Base-by-base conservation (phyloP, 192 early-diverging fungal genomes). In the Radiomyces spectabilis region DNA sequence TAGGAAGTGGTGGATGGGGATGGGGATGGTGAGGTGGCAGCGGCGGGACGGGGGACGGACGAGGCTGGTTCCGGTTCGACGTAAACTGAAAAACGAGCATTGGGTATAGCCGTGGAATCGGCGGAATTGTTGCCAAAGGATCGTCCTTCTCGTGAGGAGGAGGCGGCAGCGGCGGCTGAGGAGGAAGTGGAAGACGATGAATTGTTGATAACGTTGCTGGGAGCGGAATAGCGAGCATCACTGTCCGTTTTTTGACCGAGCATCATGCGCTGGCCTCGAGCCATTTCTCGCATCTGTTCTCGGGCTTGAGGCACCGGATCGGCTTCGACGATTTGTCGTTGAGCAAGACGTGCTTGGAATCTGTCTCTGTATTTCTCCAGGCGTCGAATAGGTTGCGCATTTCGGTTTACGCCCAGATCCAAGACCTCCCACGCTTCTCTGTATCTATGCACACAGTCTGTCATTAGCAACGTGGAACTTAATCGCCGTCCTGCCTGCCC, bases 301-400 rank as follows among this genome's bases (percentile, higher is more conserved):
- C 42, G 42, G 8, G 45, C 13, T 53, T 51, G 19, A 24, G 12
- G 2, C 5, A 22, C 41, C 13, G 41, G 9, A 7, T 7, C 5
- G 18, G 7, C 24, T 9, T 7, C 4, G 9, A 22, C 41, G 41
- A 74, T 67, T n/a, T n/a, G n/a, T n/a, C n/a, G n/a, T n/a, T n/a
- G n/a, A n/a, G n/a, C n/a, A n/a, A n/a, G n/a, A 2, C 83, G 68
- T 1, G 57, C 41, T 60, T 81, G 74, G 65, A 91, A 89, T 26
- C 77, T 76, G 19, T 64, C 69, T 25, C 80, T 79, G 19, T 75
- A 59, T 15, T 73, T 63, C 37, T 78, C 69, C 18, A 94, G 66
- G 3, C 82, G 59, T 2, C 78, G 82, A 21, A 86, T 42, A 13
- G 90, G 92, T 51, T 80, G 72, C 1, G 90, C 92, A 42, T 72